Conservation (phyloP, 1,139 yeast genomes). For the Meyerozyma smithsonii region DNA sequence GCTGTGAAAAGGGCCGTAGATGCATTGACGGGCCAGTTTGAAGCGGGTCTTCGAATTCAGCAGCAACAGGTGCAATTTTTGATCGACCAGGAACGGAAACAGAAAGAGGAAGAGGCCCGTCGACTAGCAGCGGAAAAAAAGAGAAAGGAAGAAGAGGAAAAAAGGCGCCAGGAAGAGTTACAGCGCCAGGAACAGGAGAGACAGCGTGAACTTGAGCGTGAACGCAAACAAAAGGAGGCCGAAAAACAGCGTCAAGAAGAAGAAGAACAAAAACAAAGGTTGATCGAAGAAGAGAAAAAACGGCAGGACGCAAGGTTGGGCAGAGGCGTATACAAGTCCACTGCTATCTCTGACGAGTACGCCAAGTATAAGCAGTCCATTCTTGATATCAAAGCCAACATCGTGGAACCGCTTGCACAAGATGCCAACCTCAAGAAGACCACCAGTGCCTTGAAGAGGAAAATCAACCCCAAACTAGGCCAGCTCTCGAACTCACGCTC, state of each 20-base stretch:
- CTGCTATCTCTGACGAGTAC: constrained; percentile 42
- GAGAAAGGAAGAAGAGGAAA: constrained; percentile 13
- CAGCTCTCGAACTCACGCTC: constrained; percentile 70
- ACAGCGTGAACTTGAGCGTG: constrained; percentile 10
- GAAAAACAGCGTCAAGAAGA: constrained; percentile 13
- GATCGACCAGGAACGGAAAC: constrained; percentile 12
- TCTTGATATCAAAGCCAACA: constrained; percentile 50
- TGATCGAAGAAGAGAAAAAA: constrained; percentile 7
- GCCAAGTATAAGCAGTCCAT: constrained; percentile 53
- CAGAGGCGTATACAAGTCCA: constrained; percentile 22
- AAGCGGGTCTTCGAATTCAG: not conserved
- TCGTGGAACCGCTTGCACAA: constrained; percentile 44
- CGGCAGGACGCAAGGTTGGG: constrained; percentile 8
- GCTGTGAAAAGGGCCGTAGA: not conserved
- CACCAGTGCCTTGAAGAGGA: constrained; percentile 50
- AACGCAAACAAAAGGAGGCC: constrained; percentile 11
- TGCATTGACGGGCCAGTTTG: not conserved
- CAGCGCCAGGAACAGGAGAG: constrained; percentile 11
- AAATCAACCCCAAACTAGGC: constrained; percentile 85
- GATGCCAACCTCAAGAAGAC: constrained; percentile 41
- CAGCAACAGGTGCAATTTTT: constrained; percentile 1
- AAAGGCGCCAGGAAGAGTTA: constrained; percentile 13
- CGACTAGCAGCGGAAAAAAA: constrained; percentile 13
- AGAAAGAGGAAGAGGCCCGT: constrained; percentile 12
- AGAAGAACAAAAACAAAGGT: constrained; percentile 7